Base-by-base conservation (phyloP, 257 asterid species). In the Capsicum chinense region DNA sequence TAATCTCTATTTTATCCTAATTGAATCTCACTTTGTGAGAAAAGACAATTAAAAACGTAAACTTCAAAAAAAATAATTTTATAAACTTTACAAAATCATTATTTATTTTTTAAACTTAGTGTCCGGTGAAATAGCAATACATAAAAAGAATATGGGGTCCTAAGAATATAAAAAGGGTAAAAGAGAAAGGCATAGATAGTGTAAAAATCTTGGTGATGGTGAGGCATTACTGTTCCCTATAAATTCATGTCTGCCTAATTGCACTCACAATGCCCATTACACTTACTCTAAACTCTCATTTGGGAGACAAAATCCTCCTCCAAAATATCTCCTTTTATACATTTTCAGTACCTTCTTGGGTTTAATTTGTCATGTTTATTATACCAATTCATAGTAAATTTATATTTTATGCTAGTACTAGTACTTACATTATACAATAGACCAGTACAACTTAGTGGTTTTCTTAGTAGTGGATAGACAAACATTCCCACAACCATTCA, bases 231-330 rank as follows among this genome's bases (percentile, higher is more conserved):
- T 44, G 68, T 79, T 89, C 84, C 88, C 91, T 52, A 85, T 79
- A 87, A 84, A 78, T 63, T 83, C 74, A 83, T 88, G 91, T 85
- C 90, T 82, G 82, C 83, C 84, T 42, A 62, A 67, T 67, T 63
- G 87, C 83, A 66, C 89, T 84, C 88, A 90, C 85, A 52, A 80
- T 56, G 62, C 66, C 54, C 71, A 64, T 69, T n/a, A 47, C 16
- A 85, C 50, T 79, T 79, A 39, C 67, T 82, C 56, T 57, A 83
- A 26, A 60, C 59, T 79, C 71, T 79, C 83, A 85, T 84, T 79
- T 80, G 62, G 91, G 91, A 87, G 91, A 88, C 90, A 85, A 57
- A 52, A 68, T 37, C 73, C 79, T 63, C 69, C 47, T 57, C 14
- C 12, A 70, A 70, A 42, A 42, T 33, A 66, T 70, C 35, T 42